A percentile compares a stretch with the other conserved stretches of the same genome.
These are phyloP conservation scores for Chlamydomonas sp. DNA, from an alignment of 139 green algal genomes.

Conservation along the genomic window DNA sequence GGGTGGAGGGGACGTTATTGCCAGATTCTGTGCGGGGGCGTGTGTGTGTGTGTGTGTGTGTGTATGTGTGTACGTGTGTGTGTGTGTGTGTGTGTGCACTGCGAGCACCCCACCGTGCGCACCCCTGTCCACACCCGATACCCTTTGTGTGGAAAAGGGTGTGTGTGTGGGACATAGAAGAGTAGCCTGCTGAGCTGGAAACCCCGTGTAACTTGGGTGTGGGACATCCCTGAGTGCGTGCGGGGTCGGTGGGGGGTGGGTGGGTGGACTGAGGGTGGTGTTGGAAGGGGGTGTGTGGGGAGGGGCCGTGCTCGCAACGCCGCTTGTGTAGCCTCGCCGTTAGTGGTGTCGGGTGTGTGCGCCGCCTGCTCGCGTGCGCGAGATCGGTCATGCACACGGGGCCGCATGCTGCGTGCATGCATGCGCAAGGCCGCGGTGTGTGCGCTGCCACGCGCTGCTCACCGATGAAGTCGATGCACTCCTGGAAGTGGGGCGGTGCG, in stretches of 20 bases:
- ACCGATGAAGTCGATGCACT: conserved; percentile 73
- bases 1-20: too few species aligned
- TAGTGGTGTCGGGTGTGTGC: neutral
- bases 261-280: too few species aligned
- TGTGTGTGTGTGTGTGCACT: neutral
- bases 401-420: neutral
- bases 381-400: too few species aligned
- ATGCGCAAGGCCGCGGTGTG: neutral
- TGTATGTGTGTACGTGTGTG: neutral
- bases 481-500: conserved; percentile 53
- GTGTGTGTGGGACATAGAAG: too few species aligned
- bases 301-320: neutral
- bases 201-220: too few species aligned
- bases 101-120: neutral
- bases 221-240: too few species aligned
- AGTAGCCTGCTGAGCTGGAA: too few species aligned
- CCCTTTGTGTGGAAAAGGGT: neutral
- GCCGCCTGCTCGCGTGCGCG: neutral
- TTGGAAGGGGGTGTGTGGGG: too few species aligned
- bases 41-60: too few species aligned
- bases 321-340: neutral
- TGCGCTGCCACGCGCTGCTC: neutral
- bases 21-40: too few species aligned
- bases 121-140: neutral
- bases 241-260: too few species aligned